Conservation (phyloP, 2,329 filamentous ascomycete species). For the Orbilia oligospora region DNA sequence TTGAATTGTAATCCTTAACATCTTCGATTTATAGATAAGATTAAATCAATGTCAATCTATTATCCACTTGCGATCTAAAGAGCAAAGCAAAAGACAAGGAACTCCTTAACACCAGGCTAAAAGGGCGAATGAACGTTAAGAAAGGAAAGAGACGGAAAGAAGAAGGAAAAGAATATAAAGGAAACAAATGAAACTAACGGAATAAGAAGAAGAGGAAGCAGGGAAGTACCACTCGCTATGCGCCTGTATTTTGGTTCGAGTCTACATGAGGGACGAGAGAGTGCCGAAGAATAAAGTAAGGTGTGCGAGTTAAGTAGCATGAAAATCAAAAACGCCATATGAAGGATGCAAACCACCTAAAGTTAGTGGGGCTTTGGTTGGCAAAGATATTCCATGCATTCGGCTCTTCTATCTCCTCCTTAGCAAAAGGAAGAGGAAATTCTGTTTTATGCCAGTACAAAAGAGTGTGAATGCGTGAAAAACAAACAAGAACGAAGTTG, state of each 20-base stretch:
- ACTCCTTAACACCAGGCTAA: constrained; percentile 25
- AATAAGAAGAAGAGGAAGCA: background rate
- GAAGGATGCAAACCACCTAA: constrained; percentile 12
- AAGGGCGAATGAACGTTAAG: constrained; percentile 12
- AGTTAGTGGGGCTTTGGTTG: constrained; percentile 1
- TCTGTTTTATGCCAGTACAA: constrained; percentile 9
- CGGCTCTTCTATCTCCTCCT: background rate
- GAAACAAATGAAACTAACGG: constrained; percentile 3
- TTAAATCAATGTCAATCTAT: background rate
- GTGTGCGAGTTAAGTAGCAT: background rate
- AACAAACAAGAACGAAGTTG: constrained; percentile 12
- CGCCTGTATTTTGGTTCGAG: constrained; percentile 11
- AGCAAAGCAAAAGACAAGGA: background rate
- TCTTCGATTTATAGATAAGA: background rate
- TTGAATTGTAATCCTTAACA: no score
- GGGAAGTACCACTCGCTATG: constrained; percentile 55
- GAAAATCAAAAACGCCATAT: constrained; percentile 35
- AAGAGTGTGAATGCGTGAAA: background rate
- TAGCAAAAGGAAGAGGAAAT: background rate
- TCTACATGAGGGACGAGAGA: background rate
- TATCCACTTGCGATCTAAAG: background rate
- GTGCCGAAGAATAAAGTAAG: background rate
- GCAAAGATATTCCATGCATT: constrained; percentile 14
- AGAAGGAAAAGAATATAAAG: background rate
- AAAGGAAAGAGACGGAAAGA: background rate